Conservation (phyloP, 2,329 filamentous ascomycete species). For the Paecilomyces formosus region DNA sequence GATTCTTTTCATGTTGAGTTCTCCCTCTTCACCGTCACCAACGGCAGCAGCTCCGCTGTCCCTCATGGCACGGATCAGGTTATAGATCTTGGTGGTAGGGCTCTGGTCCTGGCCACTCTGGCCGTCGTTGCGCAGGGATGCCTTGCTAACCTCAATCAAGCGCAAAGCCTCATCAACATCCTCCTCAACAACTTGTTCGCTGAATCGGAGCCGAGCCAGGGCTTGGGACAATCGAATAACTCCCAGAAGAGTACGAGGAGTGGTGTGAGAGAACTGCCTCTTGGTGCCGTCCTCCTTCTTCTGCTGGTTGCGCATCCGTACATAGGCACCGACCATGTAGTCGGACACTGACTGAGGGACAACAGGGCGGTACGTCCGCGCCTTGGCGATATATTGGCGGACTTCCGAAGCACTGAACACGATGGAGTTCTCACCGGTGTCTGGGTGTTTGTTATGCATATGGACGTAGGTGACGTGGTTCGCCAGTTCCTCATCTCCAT, state of each 20-base stretch:
- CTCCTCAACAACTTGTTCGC: slow-evolving; percentile 73
- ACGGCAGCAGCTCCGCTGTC: slow-evolving; percentile 76
- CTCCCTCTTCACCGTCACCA: slow-evolving; percentile 63
- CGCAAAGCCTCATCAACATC: slow-evolving; percentile 94
- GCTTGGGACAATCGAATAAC: slow-evolving; percentile 90
- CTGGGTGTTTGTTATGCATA: slow-evolving; percentile 91
- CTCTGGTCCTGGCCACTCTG: slow-evolving; percentile 61
- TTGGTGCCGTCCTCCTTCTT: slow-evolving; percentile 85
- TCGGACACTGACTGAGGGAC: slow-evolving; percentile 82
- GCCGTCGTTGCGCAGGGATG: slow-evolving; percentile 71
- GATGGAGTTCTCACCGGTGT: slow-evolving; percentile 58
- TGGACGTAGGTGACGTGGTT: slow-evolving; percentile 95
- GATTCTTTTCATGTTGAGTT: slow-evolving; percentile 81
- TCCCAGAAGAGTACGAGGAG: slow-evolving; percentile 85
- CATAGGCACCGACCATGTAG: slow-evolving; percentile 96
- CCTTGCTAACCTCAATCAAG: slow-evolving; percentile 87
- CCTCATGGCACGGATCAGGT: slow-evolving; percentile 80
- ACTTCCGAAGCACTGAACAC: slow-evolving; percentile 91
- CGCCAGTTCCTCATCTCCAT: slow-evolving; percentile 85
- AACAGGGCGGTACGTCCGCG: slow-evolving; percentile 77
- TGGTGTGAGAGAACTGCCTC: slow-evolving; percentile 90
- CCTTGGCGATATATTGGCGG: slow-evolving; percentile 89
- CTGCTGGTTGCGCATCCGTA: slow-evolving; percentile 85
- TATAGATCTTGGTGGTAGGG: slow-evolving; percentile 85
- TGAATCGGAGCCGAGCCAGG: slow-evolving; percentile 84